phyloP scores from a whole-genome alignment of 805 yeast genomes.

The Saturnispora gosingensis region DNA sequence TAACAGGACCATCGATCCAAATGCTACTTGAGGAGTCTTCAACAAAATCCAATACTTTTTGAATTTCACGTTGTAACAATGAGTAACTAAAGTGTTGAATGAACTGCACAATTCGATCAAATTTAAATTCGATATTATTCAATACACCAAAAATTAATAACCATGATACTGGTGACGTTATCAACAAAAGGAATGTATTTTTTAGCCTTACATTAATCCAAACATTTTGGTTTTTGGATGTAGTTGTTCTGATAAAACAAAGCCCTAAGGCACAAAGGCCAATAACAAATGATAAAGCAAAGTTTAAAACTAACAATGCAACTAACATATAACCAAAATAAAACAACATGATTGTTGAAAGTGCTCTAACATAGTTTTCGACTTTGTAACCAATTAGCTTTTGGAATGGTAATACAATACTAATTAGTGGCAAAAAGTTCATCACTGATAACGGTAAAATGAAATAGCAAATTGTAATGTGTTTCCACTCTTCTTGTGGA shows the following conservation, averaged over 20 bases:
- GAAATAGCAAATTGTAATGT: constrained; percentile 8
- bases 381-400: constrained; percentile 1
- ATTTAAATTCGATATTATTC: constrained; percentile 17
- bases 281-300: constrained; percentile 64
- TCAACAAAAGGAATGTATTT: constrained; percentile 19
- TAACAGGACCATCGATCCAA: constrained; percentile 27
- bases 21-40: constrained; percentile 9
- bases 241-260: constrained; percentile 43
- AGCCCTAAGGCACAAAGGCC: constrained; percentile 72
- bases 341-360: constrained; percentile 32
- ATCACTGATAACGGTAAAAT: constrained; percentile 14
- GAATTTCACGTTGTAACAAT: constrained; percentile 15
- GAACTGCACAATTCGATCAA: constrained; percentile 24
- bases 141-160: constrained; percentile 21
- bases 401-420: background rate
- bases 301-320: constrained; percentile 72
- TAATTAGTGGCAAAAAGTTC: constrained; percentile 6
- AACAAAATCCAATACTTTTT: constrained; percentile 11
- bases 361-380: constrained; percentile 18
- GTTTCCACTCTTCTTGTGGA: background rate
- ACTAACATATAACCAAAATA: constrained; percentile 61
- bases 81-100: constrained; percentile 22
- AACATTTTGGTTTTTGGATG: background rate
- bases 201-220: constrained; percentile 6
- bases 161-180: constrained; percentile 27